Percentiles rank a stretch among this genome's conserved stretches.
Evolutionary conservation across 1,139 yeast genomes (phyloP).

Genomic region (Pichia sp.): DNA sequence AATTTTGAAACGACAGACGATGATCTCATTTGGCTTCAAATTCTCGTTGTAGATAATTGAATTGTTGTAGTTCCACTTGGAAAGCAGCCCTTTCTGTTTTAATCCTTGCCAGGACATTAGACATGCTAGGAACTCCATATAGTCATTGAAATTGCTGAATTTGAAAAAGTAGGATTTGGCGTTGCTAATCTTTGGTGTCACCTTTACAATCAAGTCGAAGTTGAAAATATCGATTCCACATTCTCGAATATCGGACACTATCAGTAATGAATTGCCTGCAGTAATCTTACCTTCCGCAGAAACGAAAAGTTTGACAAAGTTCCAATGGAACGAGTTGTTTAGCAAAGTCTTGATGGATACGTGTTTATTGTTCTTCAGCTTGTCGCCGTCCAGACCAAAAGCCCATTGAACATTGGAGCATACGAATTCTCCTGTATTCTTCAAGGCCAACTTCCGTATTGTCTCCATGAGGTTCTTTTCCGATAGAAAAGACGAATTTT

Average conservation of each 20-base stretch:
- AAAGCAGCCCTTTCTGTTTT: conserved; percentile 53
- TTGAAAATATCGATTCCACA: conserved; percentile 33
- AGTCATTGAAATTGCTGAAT: conserved; percentile 41
- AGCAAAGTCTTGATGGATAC: conserved; percentile 1
- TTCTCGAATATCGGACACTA: conserved; percentile 37
- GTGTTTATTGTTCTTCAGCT: not conserved
- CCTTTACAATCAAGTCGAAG: conserved; percentile 33
- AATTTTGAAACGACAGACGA: conserved; percentile 63
- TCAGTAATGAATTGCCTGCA: conserved; percentile 21
- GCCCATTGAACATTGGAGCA: conserved; percentile 18
- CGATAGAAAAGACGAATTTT: not conserved
- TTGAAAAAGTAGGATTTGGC: conserved; percentile 44
- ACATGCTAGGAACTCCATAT: conserved; percentile 47
- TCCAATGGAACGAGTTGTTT: conserved; percentile 13
- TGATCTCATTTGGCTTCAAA: conserved; percentile 36
- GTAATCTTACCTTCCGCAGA: conserved; percentile 25
- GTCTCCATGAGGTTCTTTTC: conserved; percentile 1
- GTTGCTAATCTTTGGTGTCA: conserved; percentile 35
- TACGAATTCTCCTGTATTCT: conserved; percentile 11
- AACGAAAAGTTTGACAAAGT: conserved; percentile 22
- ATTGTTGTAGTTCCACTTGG: conserved; percentile 51
- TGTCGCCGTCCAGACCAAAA: conserved; percentile 5
- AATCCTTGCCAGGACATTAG: conserved; percentile 64
- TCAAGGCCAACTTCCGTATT: not conserved
- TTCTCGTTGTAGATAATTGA: conserved; percentile 33